Base-by-base conservation (phyloP, 768 basidiomycete species). In the Agaricus sinodeliciosus region DNA sequence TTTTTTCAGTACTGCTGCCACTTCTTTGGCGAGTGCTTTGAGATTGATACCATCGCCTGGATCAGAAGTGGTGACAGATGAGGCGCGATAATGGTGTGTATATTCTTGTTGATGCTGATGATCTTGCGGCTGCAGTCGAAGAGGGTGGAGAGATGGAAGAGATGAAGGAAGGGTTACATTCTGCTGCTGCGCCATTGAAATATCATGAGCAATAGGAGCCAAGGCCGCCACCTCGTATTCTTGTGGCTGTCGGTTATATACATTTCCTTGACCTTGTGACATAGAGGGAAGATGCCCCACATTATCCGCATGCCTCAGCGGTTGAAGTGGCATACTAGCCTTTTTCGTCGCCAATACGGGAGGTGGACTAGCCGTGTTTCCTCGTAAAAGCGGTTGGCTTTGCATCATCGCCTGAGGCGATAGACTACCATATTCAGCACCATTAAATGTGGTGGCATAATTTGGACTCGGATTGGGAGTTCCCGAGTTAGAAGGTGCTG, bases 11-110 rank as follows among this genome's bases (percentile, higher is more conserved):
- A 59, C 43, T 2, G 55, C 54, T 4, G 53, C 61, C 6, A 62
- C 59, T 40, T 62, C 61, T 19, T 41, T 57, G 9, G 61, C 61
- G 9, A 62, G 46, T 3, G 59, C 55, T 4, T 60, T 53, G 13
- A 62, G 50, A 34, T 60, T 53, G 15, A 62, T 37, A 12, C 5
- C 26, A 5, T n/a, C 31, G 4, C 22, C 43, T 0, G n/a, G 12
- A 8, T 43, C 40, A 27, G 43, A 12, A 5, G 11, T 44, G n/a
- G 51, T 28, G 11, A 28, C 25, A n/a, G 49, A 50, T 11, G 40
- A 35, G 3, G 18, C 5, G 11, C 16, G 22, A 6, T 39, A 37
- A 27, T 12, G 18, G 3, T 43, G 34, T 42, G 47, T 7, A 11
- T 31, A 31, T 31, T 31, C 8, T 31, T 31, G 8, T 31, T 11